phyloP scores from a whole-genome alignment of 2,329 filamentous ascomycete genomes.

The Ophiostoma himal-ulmi region DNA sequence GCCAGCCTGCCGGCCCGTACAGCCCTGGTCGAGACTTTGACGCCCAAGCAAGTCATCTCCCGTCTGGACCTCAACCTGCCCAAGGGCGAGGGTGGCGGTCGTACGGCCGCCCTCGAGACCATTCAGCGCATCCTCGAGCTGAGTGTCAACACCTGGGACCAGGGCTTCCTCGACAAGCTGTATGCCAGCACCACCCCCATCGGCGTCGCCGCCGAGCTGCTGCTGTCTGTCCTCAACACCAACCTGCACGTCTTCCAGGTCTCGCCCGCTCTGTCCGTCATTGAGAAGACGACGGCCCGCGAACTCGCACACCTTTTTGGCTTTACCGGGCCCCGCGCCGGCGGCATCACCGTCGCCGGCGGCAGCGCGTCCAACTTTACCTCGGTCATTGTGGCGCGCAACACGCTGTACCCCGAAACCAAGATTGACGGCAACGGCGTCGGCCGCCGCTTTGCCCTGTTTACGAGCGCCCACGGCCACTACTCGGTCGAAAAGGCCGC shows the following conservation, averaged over 20 bases:
- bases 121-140: constrained; percentile 69
- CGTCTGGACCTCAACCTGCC: constrained; percentile 57
- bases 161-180: constrained; percentile 92
- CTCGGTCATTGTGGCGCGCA: constrained; percentile 80
- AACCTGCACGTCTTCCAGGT: constrained; percentile 94
- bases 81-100: constrained; percentile 50
- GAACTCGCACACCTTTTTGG: constrained; percentile 72
- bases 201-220: constrained; percentile 76
- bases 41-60: constrained; percentile 51
- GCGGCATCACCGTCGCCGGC: constrained; percentile 74
- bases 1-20: constrained; percentile 42
- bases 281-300: constrained; percentile 77
- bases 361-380: constrained; percentile 80
- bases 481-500: constrained; percentile 94
- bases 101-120: constrained; percentile 66
- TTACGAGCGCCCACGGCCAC: constrained; percentile 85
- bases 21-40: constrained; percentile 58
- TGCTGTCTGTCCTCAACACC: constrained; percentile 82
- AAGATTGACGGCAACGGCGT: constrained; percentile 65
- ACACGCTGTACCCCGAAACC: constrained; percentile 72
- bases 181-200: constrained; percentile 86
- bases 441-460: constrained; percentile 63
- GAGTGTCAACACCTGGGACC: constrained; percentile 97
- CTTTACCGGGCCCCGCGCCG: constrained; percentile 61
- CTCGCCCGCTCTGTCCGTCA: constrained; percentile 76